Conservation (phyloP, 108 stramenopile species). For the Nitzschia putrida region DNA sequence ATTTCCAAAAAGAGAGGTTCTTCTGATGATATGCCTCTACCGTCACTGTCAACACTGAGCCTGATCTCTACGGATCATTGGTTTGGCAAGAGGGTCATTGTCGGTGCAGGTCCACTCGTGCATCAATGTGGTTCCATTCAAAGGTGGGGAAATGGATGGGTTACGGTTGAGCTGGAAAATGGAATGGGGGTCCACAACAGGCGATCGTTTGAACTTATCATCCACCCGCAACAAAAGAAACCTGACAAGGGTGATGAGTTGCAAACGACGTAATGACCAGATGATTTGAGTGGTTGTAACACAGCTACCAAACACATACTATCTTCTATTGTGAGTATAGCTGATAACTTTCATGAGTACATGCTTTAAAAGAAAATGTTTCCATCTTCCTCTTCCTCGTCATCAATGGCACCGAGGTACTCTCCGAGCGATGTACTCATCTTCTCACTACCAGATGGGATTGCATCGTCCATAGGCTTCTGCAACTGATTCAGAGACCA, state of each 20-base stretch:
- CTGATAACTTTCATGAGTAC: background rate
- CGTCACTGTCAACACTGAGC: conserved; percentile 21
- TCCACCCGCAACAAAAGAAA: too few species aligned
- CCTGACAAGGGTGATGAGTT: too few species aligned
- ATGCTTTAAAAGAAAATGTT: conserved; percentile 56
- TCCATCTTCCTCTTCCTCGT: conserved; percentile 70
- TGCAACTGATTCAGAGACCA: conserved; percentile 23
- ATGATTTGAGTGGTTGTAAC: too few species aligned
- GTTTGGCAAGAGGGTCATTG: conserved; percentile 27
- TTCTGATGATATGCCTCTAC: background rate
- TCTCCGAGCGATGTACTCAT: conserved; percentile 52
- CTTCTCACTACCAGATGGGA: conserved; percentile 9
- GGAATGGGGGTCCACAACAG: too few species aligned
- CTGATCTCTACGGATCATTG: conserved; percentile 41
- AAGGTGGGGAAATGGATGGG: conserved; percentile 60
- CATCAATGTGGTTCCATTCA: conserved; percentile 28
- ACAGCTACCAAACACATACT: too few species aligned
- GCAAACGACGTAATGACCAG: too few species aligned
- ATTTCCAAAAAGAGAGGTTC: background rate
- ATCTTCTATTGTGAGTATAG: too few species aligned
- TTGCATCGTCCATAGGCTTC: background rate
- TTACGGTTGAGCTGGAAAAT: conserved; percentile 33
- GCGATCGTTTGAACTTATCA: too few species aligned
- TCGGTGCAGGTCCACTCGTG: conserved; percentile 37
- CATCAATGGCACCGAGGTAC: conserved; percentile 64